Conservation (phyloP, 108 stramenopile species). For the Nitzschia inconspicua region DNA sequence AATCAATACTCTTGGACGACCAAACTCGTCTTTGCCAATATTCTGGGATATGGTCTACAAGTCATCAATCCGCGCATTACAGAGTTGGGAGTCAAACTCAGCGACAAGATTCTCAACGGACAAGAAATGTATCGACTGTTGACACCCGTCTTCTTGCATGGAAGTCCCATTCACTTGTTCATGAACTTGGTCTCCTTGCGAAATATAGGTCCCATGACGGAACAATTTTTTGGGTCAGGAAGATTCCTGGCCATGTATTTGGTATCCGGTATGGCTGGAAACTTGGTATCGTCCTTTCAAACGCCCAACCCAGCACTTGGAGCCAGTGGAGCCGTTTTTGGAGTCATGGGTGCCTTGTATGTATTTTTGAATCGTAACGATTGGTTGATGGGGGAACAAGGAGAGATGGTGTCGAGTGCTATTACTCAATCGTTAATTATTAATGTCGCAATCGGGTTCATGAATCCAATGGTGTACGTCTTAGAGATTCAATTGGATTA, state of each 20-base stretch:
- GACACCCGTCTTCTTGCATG: conserved; percentile 80
- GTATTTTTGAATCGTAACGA: conserved; percentile 68
- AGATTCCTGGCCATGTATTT: conserved; percentile 68
- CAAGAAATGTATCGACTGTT: conserved; percentile 68
- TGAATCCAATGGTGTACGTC: conserved; percentile 36
- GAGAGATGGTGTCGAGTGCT: conserved; percentile 17
- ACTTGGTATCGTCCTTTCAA: conserved; percentile 38
- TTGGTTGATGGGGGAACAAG: conserved; percentile 45
- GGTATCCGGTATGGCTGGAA: conserved; percentile 66
- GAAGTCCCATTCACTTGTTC: conserved; percentile 59
- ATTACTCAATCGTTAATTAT: conserved; percentile 36
- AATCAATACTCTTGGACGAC: conserved; percentile 30
- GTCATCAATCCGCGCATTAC: conserved; percentile 51
- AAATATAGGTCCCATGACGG: conserved; percentile 58
- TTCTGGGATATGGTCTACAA: conserved; percentile 54
- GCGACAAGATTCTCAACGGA: conserved; percentile 59
- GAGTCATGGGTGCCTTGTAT: conserved; percentile 71
- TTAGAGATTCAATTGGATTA: background rate
- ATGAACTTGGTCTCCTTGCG: conserved; percentile 66
- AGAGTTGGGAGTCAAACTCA: conserved; percentile 60
- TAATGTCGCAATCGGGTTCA: conserved; percentile 40
- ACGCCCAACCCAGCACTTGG: conserved; percentile 82
- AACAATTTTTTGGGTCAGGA: conserved; percentile 46
- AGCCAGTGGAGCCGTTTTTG: conserved; percentile 82
- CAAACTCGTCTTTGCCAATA: conserved; percentile 40